phyloP scores from a whole-genome alignment of 108 stramenopile genomes.

The Schizochytrium sp. region DNA sequence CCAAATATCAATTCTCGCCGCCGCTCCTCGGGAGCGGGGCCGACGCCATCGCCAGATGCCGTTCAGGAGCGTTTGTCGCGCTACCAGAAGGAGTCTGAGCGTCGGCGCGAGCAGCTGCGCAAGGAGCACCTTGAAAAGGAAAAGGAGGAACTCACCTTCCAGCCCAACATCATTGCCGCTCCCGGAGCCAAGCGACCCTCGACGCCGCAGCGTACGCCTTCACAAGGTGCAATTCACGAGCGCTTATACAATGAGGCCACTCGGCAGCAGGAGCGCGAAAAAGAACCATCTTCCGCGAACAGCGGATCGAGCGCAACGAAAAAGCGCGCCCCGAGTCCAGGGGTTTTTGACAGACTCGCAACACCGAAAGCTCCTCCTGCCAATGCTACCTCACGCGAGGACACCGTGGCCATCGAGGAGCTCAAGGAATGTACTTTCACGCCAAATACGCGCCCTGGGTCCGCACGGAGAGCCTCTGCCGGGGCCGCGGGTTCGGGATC shows the following conservation, averaged over 20 bases:
- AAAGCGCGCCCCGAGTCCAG: background rate
- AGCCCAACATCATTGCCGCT: background rate
- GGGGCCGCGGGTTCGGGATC: background rate
- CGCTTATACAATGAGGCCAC: background rate
- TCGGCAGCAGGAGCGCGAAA: slow-evolving; percentile 3
- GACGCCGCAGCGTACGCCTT: background rate
- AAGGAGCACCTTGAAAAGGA: background rate
- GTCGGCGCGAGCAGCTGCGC: background rate
- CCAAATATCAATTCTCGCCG: background rate
- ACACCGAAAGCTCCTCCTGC: background rate
- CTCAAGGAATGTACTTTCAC: slow-evolving; percentile 12
- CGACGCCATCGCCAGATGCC: background rate
- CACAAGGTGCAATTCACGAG: background rate
- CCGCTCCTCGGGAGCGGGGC: background rate
- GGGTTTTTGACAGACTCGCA: background rate
- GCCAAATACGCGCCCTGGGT: background rate
- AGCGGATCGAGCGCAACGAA: background rate
- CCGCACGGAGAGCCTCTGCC: background rate
- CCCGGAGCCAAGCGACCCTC: background rate
- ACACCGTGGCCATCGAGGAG: background rate
- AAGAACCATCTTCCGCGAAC: background rate
- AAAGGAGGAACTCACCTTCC: background rate
- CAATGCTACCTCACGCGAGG: background rate
- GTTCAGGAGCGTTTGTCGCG: background rate
- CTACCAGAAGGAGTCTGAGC: background rate